Evolutionary conservation across 768 basidiomycete species (phyloP).

Genomic region (Cystofilobasidium bisporidii): DNA sequence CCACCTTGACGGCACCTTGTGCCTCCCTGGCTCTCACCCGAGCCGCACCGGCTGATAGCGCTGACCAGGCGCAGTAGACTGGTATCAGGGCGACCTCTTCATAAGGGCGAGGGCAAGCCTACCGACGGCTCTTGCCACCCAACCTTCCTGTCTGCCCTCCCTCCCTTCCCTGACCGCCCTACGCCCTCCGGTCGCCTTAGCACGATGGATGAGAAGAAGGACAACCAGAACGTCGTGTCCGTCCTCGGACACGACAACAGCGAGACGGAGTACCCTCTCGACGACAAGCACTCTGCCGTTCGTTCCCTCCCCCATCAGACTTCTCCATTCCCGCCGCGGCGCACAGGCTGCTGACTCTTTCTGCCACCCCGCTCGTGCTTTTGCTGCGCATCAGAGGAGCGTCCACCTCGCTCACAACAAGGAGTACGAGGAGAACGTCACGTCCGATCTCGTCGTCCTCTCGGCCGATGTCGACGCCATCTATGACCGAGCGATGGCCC

Average conservation of each 20-base stretch:
- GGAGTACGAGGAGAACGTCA: not conserved
- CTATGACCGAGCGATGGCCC: constrained; percentile 24
- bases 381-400: not conserved
- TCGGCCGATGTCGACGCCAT: constrained; percentile 23
- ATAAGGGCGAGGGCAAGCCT: too few species aligned
- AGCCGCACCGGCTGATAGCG: too few species aligned
- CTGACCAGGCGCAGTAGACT: too few species aligned
- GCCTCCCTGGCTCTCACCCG: too few species aligned
- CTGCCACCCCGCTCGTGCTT: not conserved
- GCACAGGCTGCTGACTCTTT: not conserved
- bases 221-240: not conserved
- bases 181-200: too few species aligned
- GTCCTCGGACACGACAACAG: not conserved
- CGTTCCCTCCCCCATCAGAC: not conserved
- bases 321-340: not conserved
- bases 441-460: constrained; percentile 24
- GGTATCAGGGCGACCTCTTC: too few species aligned
- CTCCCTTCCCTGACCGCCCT: not conserved
- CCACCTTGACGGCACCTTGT: too few species aligned
- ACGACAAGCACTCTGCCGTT: not conserved
- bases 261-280: constrained; percentile 14
- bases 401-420: not conserved
- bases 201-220: not conserved
- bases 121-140: not conserved
- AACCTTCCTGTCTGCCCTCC: not conserved